Evolutionary conservation across 129 eudicot species (phyloP), one percentile per base, ranked within the genome.

Genomic region (Silybum marianum): DNA sequence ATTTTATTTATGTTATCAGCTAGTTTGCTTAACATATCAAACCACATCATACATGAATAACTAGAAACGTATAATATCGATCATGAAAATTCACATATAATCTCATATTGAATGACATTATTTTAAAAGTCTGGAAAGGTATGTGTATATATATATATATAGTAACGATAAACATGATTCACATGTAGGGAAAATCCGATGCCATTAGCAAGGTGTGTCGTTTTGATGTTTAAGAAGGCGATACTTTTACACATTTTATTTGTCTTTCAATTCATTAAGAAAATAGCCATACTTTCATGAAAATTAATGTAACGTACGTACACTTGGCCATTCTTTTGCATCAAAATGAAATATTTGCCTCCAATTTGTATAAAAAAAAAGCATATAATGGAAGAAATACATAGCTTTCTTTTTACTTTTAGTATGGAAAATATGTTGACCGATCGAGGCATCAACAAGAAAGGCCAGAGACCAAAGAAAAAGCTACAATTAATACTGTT

Each of bases 401-500:
- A 58, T 69, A 24, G 71, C 40, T 83, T 77, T 83, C 62, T 58
- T 11, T 16, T 71, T 60, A 83, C 63, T 67, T 54, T 54, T 25
- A 21, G 74, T 21, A 58, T 83, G 82, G 78, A 83, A 78, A 40
- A 62, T 78, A 36, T 63, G 83, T 78, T 78, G 82, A 83, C 82
- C 58, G 77, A 80, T 71, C 14, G 69, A 79, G 54, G 69, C 69
- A 65, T 83, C 68, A 71, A 71, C 36, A 83, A 76, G 78, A 83
- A 51, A 69, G 62, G 82, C 69, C 82, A 71, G 40, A 71, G 73
- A 60, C 36, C 82, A 83, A 78, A 83, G 12, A 69, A 78, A 83
- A 83, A 83, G 83, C 75, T 78, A 83, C 78, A 60, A 32, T 32
- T 32, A 32, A 32, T 83, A 46, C 63, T 75, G 40, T 69, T 69